Conservation (phyloP, 768 basidiomycete genomes). For the Ramaria sp. region DNA sequence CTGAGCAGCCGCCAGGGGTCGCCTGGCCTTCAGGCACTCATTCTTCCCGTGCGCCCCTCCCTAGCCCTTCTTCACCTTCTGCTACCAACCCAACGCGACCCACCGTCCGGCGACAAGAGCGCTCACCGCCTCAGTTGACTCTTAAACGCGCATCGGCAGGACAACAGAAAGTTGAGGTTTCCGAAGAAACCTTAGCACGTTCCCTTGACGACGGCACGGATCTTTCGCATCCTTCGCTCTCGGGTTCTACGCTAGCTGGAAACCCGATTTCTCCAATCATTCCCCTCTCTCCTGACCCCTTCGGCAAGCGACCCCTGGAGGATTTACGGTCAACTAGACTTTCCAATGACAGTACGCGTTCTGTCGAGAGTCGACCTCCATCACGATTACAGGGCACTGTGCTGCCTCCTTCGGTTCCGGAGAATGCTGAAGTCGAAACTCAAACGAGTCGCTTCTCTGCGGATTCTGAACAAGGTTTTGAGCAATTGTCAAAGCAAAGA, state of each 20-base stretch:
- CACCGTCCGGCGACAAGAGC: background rate
- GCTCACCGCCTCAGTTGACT: slow-evolving; percentile 4
- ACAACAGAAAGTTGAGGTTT: slow-evolving; percentile 12
- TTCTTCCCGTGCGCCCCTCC: background rate
- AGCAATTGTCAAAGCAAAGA: slow-evolving; percentile 21
- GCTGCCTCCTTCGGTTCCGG: slow-evolving; percentile 23
- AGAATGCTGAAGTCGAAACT: slow-evolving; percentile 17
- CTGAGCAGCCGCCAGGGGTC: background rate
- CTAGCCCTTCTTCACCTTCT: background rate
- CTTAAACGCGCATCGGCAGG: background rate
- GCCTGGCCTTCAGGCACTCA: background rate
- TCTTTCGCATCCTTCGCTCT: slow-evolving; percentile 9
- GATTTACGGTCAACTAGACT: slow-evolving; percentile 37
- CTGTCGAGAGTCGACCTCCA: slow-evolving; percentile 15
- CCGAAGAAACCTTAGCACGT: slow-evolving; percentile 32
- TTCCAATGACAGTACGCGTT: background rate
- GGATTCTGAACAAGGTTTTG: slow-evolving; percentile 43
- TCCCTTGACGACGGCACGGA: background rate
- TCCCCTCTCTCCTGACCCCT: slow-evolving; percentile 78
- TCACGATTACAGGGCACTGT: slow-evolving; percentile 19
- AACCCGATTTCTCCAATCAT: slow-evolving; percentile 49
- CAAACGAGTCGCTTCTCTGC: slow-evolving; percentile 62
- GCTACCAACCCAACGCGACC: background rate
- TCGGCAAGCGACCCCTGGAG: slow-evolving; percentile 27
- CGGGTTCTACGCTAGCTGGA: slow-evolving; percentile 17